Evolutionary conservation across 176 grass and related monocot genomes (phyloP).

Genomic region (Juncus inflexus): DNA sequence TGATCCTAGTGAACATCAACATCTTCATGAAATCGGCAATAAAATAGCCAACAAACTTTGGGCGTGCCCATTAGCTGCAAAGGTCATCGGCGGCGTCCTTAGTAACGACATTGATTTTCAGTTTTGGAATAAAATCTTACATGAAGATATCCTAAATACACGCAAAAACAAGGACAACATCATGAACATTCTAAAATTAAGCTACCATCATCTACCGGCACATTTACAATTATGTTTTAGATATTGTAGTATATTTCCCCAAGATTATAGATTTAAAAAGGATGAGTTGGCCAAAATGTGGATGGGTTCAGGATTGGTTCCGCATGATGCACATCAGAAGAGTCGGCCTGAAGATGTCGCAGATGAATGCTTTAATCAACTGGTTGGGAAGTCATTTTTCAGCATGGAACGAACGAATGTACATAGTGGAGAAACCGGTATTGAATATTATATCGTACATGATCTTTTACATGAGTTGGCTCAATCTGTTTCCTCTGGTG

Average conservation of each 20-base stretch:
- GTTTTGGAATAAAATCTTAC: constrained; percentile 8
- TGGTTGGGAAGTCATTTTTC: constrained; percentile 21
- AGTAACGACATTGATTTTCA: neutral
- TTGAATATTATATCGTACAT: constrained; percentile 21
- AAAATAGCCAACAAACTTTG: constrained; percentile 18
- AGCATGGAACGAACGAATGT: neutral
- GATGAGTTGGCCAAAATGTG: constrained; percentile 44
- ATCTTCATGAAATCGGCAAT: constrained; percentile 14
- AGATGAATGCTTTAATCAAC: constrained; percentile 5
- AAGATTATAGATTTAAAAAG: constrained; percentile 37
- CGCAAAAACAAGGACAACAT: constrained; percentile 7
- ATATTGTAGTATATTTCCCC: constrained; percentile 52
- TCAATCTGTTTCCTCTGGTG: constrained; percentile 11
- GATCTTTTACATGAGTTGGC: constrained; percentile 28
- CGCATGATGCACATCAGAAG: neutral
- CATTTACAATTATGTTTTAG: constrained; percentile 30
- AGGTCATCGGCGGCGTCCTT: constrained; percentile 23
- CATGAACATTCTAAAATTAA: constrained; percentile 27
- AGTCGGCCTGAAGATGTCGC: constrained; percentile 19
- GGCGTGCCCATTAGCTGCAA: constrained; percentile 24
- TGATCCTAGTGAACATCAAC: constrained; percentile 2
- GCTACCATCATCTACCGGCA: constrained; percentile 25
- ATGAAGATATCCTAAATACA: constrained; percentile 9
- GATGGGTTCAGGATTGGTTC: constrained; percentile 13
- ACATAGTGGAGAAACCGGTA: neutral